Evolutionary conservation across 768 basidiomycete species (phyloP), one percentile per base, ranked within the genome.

Genomic region (Phaeotremella skinneri): DNA sequence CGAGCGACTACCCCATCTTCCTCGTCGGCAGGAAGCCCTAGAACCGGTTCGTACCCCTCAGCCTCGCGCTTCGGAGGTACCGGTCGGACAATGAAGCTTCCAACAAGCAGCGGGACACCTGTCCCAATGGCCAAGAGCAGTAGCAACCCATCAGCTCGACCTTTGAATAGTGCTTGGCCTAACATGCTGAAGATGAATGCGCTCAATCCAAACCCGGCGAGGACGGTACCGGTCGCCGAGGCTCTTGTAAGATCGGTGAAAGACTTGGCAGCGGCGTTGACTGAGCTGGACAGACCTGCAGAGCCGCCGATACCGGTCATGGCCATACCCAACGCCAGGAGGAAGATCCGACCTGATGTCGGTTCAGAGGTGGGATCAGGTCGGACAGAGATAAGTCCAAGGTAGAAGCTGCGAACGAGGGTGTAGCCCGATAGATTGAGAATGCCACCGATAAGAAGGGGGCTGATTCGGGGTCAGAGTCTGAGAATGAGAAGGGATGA

Each of bases 141-240:
- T 1, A 97, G 77, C 68, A 94, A 87, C 1, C 85, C 82, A 0
- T 86, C 87, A 0, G 88, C 89, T 67, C 91, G 82, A 0, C 89
- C 90, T 0, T 88, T 85, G 68, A 85, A 93, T 42, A 86, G 73
- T 0, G 83, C 68, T 56, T 87, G 85, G 0, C 90, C 85, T 34
- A 93, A 78, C 0, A 85, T 82, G 13, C 89, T 88, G 78, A 93
- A 96, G 62, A 89, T 80, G 80, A 94, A 94, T 0, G 92, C 92
- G 0, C 90, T 91, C 16, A 97, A 83, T 0, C 92, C 91, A 62
- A 90, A 91, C 30, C 90, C 91, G 0, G 90, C 89, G 20, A 91
- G 77, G 31, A 92, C 90, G 7, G 90, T 73, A 1, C 87, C 87
- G 0, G 87, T 89, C 7, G 85, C 83, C 0, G 85, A 85, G 11